phyloP scores from a whole-genome alignment of 305 asterid species.

The Fraxinus latifolia region DNA sequence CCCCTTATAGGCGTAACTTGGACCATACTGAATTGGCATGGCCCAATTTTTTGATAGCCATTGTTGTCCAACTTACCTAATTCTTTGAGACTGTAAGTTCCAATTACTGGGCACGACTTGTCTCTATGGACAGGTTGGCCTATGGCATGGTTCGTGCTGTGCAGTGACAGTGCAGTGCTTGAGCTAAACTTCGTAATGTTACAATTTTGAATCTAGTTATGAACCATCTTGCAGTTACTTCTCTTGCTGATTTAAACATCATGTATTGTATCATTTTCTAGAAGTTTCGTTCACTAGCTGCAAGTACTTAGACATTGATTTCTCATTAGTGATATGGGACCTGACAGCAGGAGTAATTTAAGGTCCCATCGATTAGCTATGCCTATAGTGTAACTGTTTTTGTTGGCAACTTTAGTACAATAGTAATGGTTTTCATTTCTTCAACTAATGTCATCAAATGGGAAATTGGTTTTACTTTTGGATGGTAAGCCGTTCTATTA shows the following conservation, averaged over 20 bases:
- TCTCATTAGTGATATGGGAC: not conserved
- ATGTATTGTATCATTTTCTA: not conserved
- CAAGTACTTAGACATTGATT: not conserved
- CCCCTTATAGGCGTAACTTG: not conserved
- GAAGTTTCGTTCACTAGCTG: not conserved
- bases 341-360: not conserved
- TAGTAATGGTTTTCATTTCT: not conserved
- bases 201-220: not conserved
- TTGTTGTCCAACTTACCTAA: not conserved
- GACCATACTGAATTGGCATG: not conserved
- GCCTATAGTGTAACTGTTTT: not conserved
- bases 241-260: not conserved
- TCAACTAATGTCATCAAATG: not conserved
- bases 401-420: not conserved
- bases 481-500: not conserved
- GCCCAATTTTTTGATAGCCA: not conserved
- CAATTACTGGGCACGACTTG: not conserved
- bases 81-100: not conserved
- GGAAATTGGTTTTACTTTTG: not conserved
- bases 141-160: not conserved
- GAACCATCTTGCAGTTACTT: not conserved
- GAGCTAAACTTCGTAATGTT: not conserved
- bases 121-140: not conserved
- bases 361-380: not conserved
- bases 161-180: not conserved